Conservation (phyloP, 257 asterid species). For the Scutellaria galericulata region DNA sequence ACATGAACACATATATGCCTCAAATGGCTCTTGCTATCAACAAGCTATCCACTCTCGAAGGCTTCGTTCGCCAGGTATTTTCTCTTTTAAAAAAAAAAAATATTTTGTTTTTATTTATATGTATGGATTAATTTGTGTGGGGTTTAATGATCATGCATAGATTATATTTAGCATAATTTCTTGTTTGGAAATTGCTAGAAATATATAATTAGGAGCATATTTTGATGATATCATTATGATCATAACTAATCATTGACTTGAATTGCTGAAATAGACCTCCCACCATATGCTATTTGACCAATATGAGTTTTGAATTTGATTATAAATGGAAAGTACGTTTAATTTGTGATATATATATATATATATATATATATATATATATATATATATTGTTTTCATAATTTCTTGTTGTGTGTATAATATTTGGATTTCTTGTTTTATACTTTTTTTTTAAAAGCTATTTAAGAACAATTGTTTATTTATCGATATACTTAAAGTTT, state of each 20-base stretch:
- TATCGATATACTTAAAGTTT: not conserved
- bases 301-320: not conserved
- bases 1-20: slow-evolving; percentile 58
- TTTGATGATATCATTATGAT: slow-evolving; percentile 32
- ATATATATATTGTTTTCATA: not conserved
- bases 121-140: too few relatives aligned
- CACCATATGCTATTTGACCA: slow-evolving; percentile 21
- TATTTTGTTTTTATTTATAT: too few relatives aligned
- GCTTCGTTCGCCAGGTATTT: slow-evolving; percentile 59
- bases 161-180: too few relatives aligned
- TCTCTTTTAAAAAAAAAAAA: too few relatives aligned
- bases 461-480: not conserved
- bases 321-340: not conserved
- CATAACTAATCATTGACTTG: slow-evolving; percentile 36
- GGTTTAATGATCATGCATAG: too few relatives aligned
- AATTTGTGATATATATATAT: too few relatives aligned
- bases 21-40: slow-evolving; percentile 73
- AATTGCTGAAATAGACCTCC: slow-evolving; percentile 31
- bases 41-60: slow-evolving; percentile 64
- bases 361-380: too few relatives aligned
- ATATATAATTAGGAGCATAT: slow-evolving; percentile 22
- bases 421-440: too few relatives aligned
- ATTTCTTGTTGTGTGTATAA: not conserved
- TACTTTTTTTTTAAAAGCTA: too few relatives aligned
- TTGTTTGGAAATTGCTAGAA: too few relatives aligned